A percentile compares a stretch with the other conserved stretches of the same genome.
Evolutionary conservation across 257 asterid species (phyloP).

Genomic region (Sherardia arvensis): DNA sequence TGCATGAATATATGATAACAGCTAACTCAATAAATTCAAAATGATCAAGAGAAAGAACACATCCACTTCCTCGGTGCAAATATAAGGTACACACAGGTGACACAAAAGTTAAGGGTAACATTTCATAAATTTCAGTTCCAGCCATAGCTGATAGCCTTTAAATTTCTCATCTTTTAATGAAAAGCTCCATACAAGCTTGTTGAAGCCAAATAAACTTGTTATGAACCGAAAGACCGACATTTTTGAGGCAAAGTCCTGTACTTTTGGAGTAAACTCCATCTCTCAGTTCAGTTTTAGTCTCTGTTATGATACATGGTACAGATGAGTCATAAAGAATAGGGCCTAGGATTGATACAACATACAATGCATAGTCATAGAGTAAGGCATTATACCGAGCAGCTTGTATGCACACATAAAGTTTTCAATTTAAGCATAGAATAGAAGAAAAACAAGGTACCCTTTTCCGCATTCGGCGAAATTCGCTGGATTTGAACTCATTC

Average conservation of each 20-base stretch:
- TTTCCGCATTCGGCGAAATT: slow-evolving; percentile 82
- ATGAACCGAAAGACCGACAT: background rate
- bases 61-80: background rate
- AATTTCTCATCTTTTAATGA: background rate
- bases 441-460: slow-evolving; percentile 30
- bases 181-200: background rate
- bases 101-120: background rate
- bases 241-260: background rate
- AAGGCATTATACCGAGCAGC: slow-evolving; percentile 10
- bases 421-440: background rate
- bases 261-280: background rate
- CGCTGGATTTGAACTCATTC: slow-evolving; percentile 88
- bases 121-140: background rate
- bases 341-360: background rate
- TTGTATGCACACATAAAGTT: background rate
- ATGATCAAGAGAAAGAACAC: background rate
- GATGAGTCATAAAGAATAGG: background rate
- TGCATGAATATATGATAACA: background rate
- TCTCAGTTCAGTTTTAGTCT: background rate
- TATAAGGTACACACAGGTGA: background rate
- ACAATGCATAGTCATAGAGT: background rate
- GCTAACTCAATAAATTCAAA: background rate
- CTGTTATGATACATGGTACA: background rate
- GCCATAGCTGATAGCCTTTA: background rate
- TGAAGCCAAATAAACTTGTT: background rate